These are phyloP conservation scores for Rhizophagus clarus DNA, from an alignment of 192 early-diverging fungal species.

Conservation along the genomic window DNA sequence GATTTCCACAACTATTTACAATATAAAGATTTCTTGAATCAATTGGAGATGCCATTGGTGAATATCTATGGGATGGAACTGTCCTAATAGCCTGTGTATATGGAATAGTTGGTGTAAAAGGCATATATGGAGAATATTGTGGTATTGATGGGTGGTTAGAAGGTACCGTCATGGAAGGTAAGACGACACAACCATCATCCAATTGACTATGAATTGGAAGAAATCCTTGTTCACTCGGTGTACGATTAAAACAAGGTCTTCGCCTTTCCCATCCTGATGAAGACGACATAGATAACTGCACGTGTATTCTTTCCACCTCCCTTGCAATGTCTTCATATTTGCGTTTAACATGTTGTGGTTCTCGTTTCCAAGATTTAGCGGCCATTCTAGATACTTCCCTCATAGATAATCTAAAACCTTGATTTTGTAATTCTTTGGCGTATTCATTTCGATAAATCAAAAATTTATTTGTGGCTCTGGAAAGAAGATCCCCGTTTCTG, in stretches of 20 bases:
- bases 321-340: conserved; percentile 28
- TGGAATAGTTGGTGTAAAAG: not conserved
- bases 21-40: not conserved
- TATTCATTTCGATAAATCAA: conserved; percentile 33
- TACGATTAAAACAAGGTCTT: not conserved
- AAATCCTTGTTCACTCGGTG: not conserved
- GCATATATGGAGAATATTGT: not conserved
- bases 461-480: conserved; percentile 28
- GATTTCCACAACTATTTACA: not conserved
- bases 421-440: conserved; percentile 14
- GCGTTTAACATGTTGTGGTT: conserved; percentile 18
- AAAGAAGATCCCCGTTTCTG: conserved; percentile 1
- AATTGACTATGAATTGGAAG: not conserved
- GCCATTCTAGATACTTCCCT: conserved; percentile 24
- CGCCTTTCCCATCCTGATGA: conserved; percentile 2
- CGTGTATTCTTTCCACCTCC: conserved; percentile 25
- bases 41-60: not conserved
- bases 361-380: conserved; percentile 19
- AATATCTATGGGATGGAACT: not conserved
- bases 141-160: not conserved
- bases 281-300: not conserved
- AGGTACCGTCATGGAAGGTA: not conserved
- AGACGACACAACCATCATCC: not conserved
- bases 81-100: not conserved
- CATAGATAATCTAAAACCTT: conserved; percentile 5